Percentiles rank a stretch among this genome's conserved stretches.
phyloP scores from a whole-genome alignment of 1,284 basidiomycete species.

The Farysia itapuensis region DNA sequence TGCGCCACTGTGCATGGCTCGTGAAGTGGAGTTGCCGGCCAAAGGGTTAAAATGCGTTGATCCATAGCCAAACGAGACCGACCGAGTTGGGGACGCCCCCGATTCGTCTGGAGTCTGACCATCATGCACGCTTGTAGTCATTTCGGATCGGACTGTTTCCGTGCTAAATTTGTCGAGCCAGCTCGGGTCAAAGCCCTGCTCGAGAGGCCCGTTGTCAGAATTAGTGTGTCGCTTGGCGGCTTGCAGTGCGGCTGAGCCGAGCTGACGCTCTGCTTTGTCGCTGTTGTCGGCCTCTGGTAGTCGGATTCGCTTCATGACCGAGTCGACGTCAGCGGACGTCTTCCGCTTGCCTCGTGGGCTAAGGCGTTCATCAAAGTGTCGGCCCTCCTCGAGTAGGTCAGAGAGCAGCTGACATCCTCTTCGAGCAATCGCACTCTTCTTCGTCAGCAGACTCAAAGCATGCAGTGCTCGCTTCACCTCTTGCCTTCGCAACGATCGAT shows the following conservation, averaged over 20 bases:
- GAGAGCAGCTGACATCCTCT: conserved; percentile 31
- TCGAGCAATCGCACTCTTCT: conserved; percentile 36
- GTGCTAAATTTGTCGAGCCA: conserved; percentile 28
- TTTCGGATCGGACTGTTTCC: conserved; percentile 14
- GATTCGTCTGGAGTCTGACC: neutral
- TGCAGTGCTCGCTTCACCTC: conserved; percentile 30
- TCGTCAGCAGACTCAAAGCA: conserved; percentile 18
- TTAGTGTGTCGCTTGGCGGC: neutral
- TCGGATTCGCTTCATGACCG: conserved; percentile 21
- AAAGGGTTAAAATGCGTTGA: conserved; percentile 32
- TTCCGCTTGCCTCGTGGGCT: conserved; percentile 15
- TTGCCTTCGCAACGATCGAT: conserved; percentile 12
- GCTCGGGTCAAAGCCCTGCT: conserved; percentile 10
- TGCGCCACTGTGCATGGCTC: conserved; percentile 1
- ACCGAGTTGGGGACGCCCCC: conserved; percentile 1
- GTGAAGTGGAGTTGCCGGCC: conserved; percentile 26
- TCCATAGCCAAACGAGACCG: conserved; percentile 22
- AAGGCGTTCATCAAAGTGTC: conserved; percentile 16
- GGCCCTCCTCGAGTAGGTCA: conserved; percentile 20
- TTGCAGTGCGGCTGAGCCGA: conserved; percentile 1
- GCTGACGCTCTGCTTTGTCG: no score
- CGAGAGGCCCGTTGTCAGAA: neutral
- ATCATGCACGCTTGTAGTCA: conserved; percentile 4
- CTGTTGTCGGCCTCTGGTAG: conserved; percentile 12
- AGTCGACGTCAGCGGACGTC: conserved; percentile 14